Percentiles rank a stretch among this genome's conserved stretches.
phyloP scores from a whole-genome alignment of 116 monocot genomes.

The Iris pallida region DNA sequence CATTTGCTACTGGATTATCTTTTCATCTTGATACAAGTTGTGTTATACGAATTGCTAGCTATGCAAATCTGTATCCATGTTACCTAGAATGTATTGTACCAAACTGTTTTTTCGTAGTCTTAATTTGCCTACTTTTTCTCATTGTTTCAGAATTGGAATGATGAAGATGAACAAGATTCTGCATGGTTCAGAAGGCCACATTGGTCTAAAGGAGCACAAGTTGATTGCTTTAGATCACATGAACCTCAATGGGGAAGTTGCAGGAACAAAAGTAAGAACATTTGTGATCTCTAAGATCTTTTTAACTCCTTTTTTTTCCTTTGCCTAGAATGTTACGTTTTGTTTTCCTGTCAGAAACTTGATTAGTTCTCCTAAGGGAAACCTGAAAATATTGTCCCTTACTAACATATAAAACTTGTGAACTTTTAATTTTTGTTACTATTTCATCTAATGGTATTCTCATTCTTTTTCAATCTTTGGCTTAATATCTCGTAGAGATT shows the following conservation, averaged over 20 bases:
- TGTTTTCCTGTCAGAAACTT: neutral
- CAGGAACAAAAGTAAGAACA: constrained; percentile 49
- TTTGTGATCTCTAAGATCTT: constrained; percentile 6
- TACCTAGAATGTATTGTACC: too few relatives aligned
- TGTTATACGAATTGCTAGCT: too few relatives aligned
- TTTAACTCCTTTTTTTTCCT: neutral
- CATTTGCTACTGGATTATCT: too few relatives aligned
- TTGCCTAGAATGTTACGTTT: neutral
- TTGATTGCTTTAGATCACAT: constrained; percentile 31
- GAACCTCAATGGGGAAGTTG: constrained; percentile 29
- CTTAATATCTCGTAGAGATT: neutral
- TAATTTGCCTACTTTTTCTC: neutral
- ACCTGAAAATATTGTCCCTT: neutral
- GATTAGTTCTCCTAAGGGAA: neutral
- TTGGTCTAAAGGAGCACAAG: constrained; percentile 48
- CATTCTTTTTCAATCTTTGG: neutral
- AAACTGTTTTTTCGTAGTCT: too few relatives aligned
- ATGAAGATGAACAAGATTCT: constrained; percentile 33
- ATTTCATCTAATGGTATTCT: neutral
- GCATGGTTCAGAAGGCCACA: constrained; percentile 71
- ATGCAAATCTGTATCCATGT: too few relatives aligned
- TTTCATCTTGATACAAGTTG: too few relatives aligned
- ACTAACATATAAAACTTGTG: neutral
- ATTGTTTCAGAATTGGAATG: constrained; percentile 53
- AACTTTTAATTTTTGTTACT: neutral